Conservation (phyloP, 768 basidiomycete genomes). For the Lenzites betulinus region DNA sequence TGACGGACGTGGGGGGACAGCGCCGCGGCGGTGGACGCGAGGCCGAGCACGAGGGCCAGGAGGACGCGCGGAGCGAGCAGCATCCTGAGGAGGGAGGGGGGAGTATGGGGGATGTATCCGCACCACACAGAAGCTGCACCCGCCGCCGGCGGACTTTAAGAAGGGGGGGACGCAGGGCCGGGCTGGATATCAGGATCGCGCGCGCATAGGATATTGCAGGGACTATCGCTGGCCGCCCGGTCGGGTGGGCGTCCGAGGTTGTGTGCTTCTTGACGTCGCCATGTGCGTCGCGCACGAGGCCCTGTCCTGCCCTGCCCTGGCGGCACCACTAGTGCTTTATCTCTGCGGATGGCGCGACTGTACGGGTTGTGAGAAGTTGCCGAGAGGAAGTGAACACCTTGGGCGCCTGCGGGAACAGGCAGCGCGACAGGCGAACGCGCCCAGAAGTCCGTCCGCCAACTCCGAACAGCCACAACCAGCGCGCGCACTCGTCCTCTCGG, state of each 20-base stretch:
- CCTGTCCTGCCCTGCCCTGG: not conserved
- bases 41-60: slow-evolving; percentile 11
- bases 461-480: too few species aligned
- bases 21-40: not conserved
- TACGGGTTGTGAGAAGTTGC: not conserved
- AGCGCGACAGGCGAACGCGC: not conserved
- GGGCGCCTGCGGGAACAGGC: not conserved
- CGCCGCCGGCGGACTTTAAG: not conserved
- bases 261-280: slow-evolving; percentile 8
- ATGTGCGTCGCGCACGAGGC: not conserved
- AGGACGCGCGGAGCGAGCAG: slow-evolving; percentile 10
- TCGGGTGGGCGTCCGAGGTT: not conserved
- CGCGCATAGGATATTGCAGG: slow-evolving; percentile 6
- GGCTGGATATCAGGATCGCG: not conserved
- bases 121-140: not conserved
- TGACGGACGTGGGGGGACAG: slow-evolving; percentile 10
- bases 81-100: slow-evolving; percentile 4
- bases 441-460: too few species aligned
- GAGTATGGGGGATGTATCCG: slow-evolving; percentile 1
- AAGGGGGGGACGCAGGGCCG: not conserved
- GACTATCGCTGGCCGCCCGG: not conserved
- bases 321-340: slow-evolving; percentile 1
- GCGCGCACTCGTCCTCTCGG: not conserved
- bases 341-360: not conserved
- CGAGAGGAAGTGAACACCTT: not conserved